Evolutionary conservation across 768 basidiomycete species (phyloP).

Genomic region (Dacryopinax primogenitus): DNA sequence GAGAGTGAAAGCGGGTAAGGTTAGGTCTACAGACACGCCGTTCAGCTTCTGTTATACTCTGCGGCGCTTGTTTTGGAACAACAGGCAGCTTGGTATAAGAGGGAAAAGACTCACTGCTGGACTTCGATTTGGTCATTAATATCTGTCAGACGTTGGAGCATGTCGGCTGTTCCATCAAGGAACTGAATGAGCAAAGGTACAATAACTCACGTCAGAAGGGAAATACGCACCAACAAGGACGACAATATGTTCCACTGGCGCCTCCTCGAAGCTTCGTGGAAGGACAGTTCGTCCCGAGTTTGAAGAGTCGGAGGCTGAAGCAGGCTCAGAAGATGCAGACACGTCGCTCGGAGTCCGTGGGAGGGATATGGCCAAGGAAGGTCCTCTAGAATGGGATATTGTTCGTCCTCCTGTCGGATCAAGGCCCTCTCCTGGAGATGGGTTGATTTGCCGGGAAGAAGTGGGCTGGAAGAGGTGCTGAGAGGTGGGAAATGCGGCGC

Average conservation of each 20-base stretch:
- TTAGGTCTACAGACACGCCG: conserved; percentile 45
- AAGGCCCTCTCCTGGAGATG: not conserved
- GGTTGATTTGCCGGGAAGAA: not conserved
- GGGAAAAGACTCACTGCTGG: conserved; percentile 46
- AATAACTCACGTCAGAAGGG: too few relatives aligned
- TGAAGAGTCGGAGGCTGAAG: not conserved
- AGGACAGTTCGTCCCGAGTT: conserved; percentile 25
- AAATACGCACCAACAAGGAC: conserved; percentile 69
- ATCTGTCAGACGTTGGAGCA: conserved; percentile 85
- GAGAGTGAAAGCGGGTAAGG: conserved; percentile 92
- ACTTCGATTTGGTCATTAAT: conserved; percentile 96
- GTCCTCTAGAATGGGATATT: not conserved
- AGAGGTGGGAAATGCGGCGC: not conserved
- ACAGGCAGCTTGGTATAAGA: conserved; percentile 19
- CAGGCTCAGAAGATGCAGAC: not conserved
- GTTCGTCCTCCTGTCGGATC: not conserved
- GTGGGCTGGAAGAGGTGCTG: not conserved
- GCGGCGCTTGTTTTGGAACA: conserved; percentile 14
- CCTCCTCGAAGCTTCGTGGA: conserved; percentile 73
- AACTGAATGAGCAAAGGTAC: conserved; percentile 13
- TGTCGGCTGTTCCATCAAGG: conserved; percentile 51
- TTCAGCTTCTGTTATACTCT: conserved; percentile 4
- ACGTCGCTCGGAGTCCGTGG: too few relatives aligned
- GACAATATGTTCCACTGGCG: conserved; percentile 68
- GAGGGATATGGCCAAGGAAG: not conserved